Conservation (phyloP, 768 basidiomycete genomes). For the Chalciporus piperatus region DNA sequence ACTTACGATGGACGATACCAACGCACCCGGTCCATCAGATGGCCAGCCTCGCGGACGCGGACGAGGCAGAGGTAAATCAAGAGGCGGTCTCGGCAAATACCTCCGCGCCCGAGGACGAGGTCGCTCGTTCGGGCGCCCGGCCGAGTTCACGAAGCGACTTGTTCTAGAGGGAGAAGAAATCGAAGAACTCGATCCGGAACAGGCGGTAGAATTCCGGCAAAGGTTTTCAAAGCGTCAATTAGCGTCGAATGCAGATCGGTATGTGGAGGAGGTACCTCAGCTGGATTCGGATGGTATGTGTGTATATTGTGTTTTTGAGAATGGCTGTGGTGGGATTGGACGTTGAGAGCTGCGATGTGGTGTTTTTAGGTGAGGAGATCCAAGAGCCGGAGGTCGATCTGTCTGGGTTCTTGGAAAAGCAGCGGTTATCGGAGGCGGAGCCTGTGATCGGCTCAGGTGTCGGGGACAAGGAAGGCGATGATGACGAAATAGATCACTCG, state of each 20-base stretch:
- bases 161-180: slow-evolving; percentile 56
- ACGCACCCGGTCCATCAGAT: slow-evolving; percentile 7
- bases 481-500: slow-evolving; percentile 55
- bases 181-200: slow-evolving; percentile 40
- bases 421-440: slow-evolving; percentile 44
- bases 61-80: slow-evolving; percentile 52
- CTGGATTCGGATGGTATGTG: slow-evolving; percentile 65
- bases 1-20: slow-evolving; percentile 10
- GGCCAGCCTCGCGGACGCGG: slow-evolving; percentile 35
- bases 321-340: neutral
- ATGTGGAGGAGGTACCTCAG: slow-evolving; percentile 66
- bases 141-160: slow-evolving; percentile 61
- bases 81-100: slow-evolving; percentile 73
- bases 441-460: slow-evolving; percentile 10
- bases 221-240: slow-evolving; percentile 61
- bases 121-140: slow-evolving; percentile 56
- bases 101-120: slow-evolving; percentile 69
- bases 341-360: neutral
- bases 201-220: slow-evolving; percentile 42
- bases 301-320: neutral
- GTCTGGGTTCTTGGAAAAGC: slow-evolving; percentile 61
- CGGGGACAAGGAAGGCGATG: slow-evolving; percentile 39
- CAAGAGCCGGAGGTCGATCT: slow-evolving; percentile 74
- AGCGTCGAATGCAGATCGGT: slow-evolving; percentile 71
- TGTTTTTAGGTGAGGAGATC: slow-evolving; percentile 54